phyloP scores from a whole-genome alignment of 805 yeast genomes.

The Saccharomycopsis selenospora region DNA sequence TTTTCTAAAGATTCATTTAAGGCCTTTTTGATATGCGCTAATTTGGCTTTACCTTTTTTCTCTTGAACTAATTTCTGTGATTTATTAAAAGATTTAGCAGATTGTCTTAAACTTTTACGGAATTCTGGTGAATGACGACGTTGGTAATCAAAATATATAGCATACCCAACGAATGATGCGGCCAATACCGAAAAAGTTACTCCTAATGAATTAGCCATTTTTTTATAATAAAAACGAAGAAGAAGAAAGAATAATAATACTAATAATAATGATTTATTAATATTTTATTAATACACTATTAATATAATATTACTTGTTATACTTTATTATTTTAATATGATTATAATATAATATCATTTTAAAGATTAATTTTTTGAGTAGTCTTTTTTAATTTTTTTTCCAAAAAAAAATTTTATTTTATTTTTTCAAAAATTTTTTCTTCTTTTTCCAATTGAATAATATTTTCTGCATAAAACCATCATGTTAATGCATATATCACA shows the following conservation, averaged over 20 bases:
- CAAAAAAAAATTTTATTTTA: too few relatives aligned
- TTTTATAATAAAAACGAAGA: neutral
- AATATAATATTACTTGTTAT: too few relatives aligned
- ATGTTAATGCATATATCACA: too few relatives aligned
- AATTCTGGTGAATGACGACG: constrained; percentile 80
- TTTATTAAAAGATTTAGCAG: constrained; percentile 54
- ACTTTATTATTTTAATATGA: too few relatives aligned
- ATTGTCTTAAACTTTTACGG: constrained; percentile 66
- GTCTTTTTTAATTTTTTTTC: too few relatives aligned
- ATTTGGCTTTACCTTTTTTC: constrained; percentile 51
- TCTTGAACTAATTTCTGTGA: constrained; percentile 46
- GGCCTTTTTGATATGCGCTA: constrained; percentile 52
- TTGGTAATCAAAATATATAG: constrained; percentile 83
- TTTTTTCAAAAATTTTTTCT: too few relatives aligned
- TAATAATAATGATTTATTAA: too few relatives aligned
- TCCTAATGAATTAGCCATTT: neutral
- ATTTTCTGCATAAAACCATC: too few relatives aligned
- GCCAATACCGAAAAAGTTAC: constrained; percentile 37
- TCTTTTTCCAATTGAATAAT: too few relatives aligned
- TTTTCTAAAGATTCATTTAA: constrained; percentile 56
- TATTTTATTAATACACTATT: too few relatives aligned
- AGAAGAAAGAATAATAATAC: neutral
- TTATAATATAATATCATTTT: too few relatives aligned
- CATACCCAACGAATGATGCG: constrained; percentile 61
- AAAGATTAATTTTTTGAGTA: too few relatives aligned